These are phyloP conservation scores for Solanum verrucosum DNA, from an alignment of 257 asterid genomes.

Conservation along the genomic window DNA sequence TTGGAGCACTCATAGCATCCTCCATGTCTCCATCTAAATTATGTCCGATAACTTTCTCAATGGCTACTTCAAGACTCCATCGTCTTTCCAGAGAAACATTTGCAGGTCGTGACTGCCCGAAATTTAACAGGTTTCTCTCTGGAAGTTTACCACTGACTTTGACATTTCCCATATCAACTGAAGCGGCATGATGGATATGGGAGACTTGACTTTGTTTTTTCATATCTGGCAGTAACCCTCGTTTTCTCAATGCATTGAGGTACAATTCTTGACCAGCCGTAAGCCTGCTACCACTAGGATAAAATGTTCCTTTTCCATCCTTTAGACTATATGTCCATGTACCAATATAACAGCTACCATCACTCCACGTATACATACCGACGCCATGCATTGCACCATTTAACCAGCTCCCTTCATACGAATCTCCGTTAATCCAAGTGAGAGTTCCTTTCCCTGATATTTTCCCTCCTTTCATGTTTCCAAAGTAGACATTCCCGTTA, in stretches of 20 bases:
- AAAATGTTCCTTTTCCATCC: slow-evolving; percentile 92
- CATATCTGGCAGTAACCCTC: slow-evolving; percentile 78
- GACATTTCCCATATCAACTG: slow-evolving; percentile 45
- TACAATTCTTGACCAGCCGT: slow-evolving; percentile 62
- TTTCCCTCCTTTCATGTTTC: slow-evolving; percentile 76
- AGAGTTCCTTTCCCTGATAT: slow-evolving; percentile 95
- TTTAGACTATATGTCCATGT: slow-evolving; percentile 88
- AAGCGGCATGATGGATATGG: slow-evolving; percentile 46
- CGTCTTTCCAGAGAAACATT: slow-evolving; percentile 68
- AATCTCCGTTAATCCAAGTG: slow-evolving; percentile 80
- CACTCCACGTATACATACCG: slow-evolving; percentile 80
- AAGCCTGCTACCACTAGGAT: slow-evolving; percentile 68
- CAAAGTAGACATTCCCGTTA: slow-evolving; percentile 75
- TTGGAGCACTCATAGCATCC: slow-evolving; percentile 46
- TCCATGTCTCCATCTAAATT: slow-evolving; percentile 43
- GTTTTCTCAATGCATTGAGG: slow-evolving; percentile 73
- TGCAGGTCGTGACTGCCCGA: slow-evolving; percentile 47
- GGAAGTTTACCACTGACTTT: slow-evolving; percentile 41
- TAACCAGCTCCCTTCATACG: slow-evolving; percentile 79
- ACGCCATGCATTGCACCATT: slow-evolving; percentile 82
- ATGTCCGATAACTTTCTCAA: slow-evolving; percentile 76
- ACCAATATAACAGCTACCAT: slow-evolving; percentile 79
- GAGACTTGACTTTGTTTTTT: slow-evolving; percentile 72
- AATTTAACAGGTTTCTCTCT: slow-evolving; percentile 40
- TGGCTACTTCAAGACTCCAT: slow-evolving; percentile 90